phyloP scores from a whole-genome alignment of 495 filamentous ascomycete species.

The Aspergillus asperescens region DNA sequence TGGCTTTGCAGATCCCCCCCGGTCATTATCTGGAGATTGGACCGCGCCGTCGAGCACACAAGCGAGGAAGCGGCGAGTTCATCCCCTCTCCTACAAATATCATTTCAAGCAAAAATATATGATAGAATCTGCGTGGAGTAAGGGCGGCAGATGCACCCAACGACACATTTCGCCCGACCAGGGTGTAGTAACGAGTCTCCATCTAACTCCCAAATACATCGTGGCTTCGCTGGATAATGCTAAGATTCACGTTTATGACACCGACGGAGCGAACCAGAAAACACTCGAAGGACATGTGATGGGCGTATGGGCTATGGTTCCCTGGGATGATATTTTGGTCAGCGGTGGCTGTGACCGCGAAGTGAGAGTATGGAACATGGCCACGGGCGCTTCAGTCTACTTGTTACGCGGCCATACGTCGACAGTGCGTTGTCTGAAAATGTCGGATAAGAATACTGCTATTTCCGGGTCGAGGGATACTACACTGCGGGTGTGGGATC shows the following conservation, averaged over 20 bases:
- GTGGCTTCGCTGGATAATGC: conserved; percentile 97
- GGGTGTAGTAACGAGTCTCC: conserved; percentile 91
- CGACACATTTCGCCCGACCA: conserved; percentile 91
- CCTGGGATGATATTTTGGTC: conserved; percentile 91
- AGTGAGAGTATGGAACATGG: conserved; percentile 96
- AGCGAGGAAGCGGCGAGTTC: conserved; percentile 35
- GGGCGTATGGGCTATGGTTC: conserved; percentile 99
- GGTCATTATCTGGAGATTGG: conserved; percentile 36
- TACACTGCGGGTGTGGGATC: conserved; percentile 91
- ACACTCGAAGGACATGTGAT: conserved; percentile 94
- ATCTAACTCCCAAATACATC: conserved; percentile 92
- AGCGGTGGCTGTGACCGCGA: conserved; percentile 96
- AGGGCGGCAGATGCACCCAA: conserved; percentile 71
- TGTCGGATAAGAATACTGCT: conserved; percentile 87
- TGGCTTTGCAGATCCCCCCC: conserved; percentile 26
- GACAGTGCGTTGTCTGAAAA: conserved; percentile 94
- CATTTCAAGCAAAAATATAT: conserved; percentile 97
- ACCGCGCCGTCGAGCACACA: conserved; percentile 27
- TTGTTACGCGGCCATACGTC: conserved; percentile 90
- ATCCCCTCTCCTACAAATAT: conserved; percentile 72
- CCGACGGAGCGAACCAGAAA: conserved; percentile 77
- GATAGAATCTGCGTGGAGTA: conserved; percentile 94
- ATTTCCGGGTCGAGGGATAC: conserved; percentile 96
- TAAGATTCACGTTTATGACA: conserved; percentile 96
- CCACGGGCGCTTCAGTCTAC: conserved; percentile 75